Conservation (phyloP, 352 stramenopile genomes). For the Phytophthora hybrid region DNA sequence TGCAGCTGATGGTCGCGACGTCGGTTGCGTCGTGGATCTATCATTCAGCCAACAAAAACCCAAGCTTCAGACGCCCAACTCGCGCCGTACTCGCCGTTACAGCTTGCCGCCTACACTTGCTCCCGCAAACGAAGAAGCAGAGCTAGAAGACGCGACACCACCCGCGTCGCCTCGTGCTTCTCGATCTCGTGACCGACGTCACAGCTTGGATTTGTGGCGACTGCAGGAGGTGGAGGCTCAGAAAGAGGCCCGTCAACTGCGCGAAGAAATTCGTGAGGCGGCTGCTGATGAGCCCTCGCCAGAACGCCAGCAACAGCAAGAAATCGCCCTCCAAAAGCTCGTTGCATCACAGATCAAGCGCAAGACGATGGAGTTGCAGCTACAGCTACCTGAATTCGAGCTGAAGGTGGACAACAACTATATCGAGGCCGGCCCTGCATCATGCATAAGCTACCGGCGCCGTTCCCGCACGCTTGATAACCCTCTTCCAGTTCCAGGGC, state of each 20-base stretch:
- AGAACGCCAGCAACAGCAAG: slow-evolving; percentile 76
- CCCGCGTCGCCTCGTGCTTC: slow-evolving; percentile 41
- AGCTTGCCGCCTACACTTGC: slow-evolving; percentile 35
- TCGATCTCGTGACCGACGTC: slow-evolving; percentile 46
- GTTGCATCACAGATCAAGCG: slow-evolving; percentile 70
- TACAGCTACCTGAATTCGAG: slow-evolving; percentile 52
- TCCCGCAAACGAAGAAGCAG: slow-evolving; percentile 32
- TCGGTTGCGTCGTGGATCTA: slow-evolving; percentile 40
- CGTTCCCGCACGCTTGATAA: slow-evolving; percentile 33
- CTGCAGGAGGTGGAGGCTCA: slow-evolving; percentile 54
- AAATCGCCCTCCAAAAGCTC: slow-evolving; percentile 75
- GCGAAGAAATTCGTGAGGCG: slow-evolving; percentile 64
- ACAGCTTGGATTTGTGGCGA: slow-evolving; percentile 63
- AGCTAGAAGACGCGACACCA: slow-evolving; percentile 23
- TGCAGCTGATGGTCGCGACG: slow-evolving; percentile 38
- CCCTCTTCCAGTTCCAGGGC: slow-evolving; percentile 18
- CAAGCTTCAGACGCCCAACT: slow-evolving; percentile 51
- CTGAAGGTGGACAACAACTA: slow-evolving; percentile 45
- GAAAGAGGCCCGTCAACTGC: slow-evolving; percentile 52
- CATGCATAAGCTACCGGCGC: slow-evolving; percentile 26
- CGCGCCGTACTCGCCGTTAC: slow-evolving; percentile 33
- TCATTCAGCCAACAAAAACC: slow-evolving; percentile 41
- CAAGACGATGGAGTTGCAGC: slow-evolving; percentile 63
- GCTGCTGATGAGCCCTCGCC: slow-evolving; percentile 66
- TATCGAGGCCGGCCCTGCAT: slow-evolving; percentile 34